Conservation (phyloP, 768 basidiomycete genomes). For the Chalciporus piperatus region DNA sequence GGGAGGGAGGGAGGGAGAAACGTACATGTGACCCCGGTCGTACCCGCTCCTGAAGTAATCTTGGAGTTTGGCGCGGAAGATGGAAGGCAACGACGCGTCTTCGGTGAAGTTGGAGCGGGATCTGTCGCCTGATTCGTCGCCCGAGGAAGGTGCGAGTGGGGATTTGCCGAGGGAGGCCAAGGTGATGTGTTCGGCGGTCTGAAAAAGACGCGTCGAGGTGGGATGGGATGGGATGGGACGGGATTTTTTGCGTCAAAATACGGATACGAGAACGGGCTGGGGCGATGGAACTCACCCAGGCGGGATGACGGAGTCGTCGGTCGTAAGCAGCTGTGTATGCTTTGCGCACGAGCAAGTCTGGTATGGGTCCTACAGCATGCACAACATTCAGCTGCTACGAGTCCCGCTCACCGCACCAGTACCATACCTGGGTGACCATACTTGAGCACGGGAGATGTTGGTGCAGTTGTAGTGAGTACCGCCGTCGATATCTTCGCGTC, state of each 20-base stretch:
- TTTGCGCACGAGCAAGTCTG: slow-evolving; percentile 73
- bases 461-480: slow-evolving; percentile 14
- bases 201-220: background rate
- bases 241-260: background rate
- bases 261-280: background rate
- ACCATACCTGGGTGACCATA: slow-evolving; percentile 22
- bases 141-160: slow-evolving; percentile 27
- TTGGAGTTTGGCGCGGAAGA: slow-evolving; percentile 78
- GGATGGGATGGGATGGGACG: background rate
- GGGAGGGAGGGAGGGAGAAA: slow-evolving; percentile 4
- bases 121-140: slow-evolving; percentile 58
- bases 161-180: slow-evolving; percentile 66
- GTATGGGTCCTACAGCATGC: slow-evolving; percentile 67
- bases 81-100: slow-evolving; percentile 70
- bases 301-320: slow-evolving; percentile 82
- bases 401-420: background rate
- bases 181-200: slow-evolving; percentile 97
- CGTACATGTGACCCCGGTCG: slow-evolving; percentile 95
- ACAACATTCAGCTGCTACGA: slow-evolving; percentile 7
- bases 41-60: slow-evolving; percentile 95
- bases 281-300: slow-evolving; percentile 64
- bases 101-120: slow-evolving; percentile 78
- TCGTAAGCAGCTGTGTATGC: slow-evolving; percentile 93
- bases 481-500: slow-evolving; percentile 40
- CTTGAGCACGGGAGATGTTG: slow-evolving; percentile 50